Conservation (phyloP, 2,329 filamentous ascomycete genomes). For the Trichophyton benhamiae region DNA sequence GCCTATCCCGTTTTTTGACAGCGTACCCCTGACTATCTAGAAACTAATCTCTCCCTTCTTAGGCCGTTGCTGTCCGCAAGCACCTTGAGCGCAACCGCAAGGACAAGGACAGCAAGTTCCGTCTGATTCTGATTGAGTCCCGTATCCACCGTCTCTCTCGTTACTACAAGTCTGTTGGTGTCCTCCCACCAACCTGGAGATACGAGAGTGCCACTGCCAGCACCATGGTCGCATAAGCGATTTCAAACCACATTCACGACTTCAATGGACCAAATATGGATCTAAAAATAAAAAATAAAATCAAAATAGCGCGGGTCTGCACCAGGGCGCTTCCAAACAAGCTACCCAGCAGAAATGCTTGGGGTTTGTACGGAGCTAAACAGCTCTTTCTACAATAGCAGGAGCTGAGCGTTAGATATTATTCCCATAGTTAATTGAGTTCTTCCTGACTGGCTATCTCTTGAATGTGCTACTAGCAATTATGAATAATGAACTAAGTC, state of each 20-base stretch:
- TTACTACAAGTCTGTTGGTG: constrained; percentile 96
- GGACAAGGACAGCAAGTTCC: constrained; percentile 99
- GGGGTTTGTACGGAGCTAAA: background rate
- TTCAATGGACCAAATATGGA: background rate
- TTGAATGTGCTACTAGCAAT: background rate
- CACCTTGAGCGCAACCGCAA: constrained; percentile 99
- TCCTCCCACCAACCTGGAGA: constrained; percentile 84
- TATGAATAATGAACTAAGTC: background rate
- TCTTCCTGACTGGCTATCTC: background rate
- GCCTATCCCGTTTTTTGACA: constrained; percentile 11
- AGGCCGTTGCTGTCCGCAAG: constrained; percentile 98
- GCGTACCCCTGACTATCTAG: background rate
- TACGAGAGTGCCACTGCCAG: constrained; percentile 96
- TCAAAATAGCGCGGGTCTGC: background rate
- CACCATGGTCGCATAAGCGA: constrained; percentile 76
- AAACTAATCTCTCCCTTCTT: constrained; percentile 3
- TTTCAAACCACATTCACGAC: background rate
- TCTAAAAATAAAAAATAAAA: background rate
- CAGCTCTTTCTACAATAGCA: background rate
- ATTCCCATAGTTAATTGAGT: background rate
- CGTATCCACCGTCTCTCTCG: constrained; percentile 98
- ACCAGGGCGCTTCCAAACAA: background rate
- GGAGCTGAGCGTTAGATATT: constrained; percentile 1
- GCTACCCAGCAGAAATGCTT: background rate
- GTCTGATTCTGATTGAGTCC: constrained; percentile 99